Evolutionary conservation across 371 early-diverging fungal species (phyloP), one percentile per base, ranked within the genome.

Genomic region (Syncephalastrum racemosum): DNA sequence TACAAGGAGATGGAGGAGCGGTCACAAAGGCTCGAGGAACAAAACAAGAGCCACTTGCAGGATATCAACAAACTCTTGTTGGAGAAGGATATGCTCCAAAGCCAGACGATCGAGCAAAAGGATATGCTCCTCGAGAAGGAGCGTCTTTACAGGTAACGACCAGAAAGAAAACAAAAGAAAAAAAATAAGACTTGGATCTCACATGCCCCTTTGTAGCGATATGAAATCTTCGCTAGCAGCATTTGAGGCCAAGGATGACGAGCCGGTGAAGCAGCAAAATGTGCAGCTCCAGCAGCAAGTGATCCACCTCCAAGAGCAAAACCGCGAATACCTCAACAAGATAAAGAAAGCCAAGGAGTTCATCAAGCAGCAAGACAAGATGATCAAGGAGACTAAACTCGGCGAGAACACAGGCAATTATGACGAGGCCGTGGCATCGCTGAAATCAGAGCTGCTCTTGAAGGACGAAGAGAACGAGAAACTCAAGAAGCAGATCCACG

Each of bases 321-420:
- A 86, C 40, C 67, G 76, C 25, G 87, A 87, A 40, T 52, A 75
- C 5, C 78, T 77, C 45, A 27, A 71, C 60, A 82, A 77, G 61
- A 62, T 90, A 36, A 87, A 87, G 62, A 88, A 86, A 58, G 88
- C 91, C 13, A 89, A 89, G 67, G 90, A 89, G 60, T 66, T 77
- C 56, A 67, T 71, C 23, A 64, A 77, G 63, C 81, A 83, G 18
- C 87, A 85, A 77, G 84, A 88, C 48, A 80, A 84, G 53, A 63
- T 80, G 70, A 52, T 72, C 42, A 67, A 70, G 53, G 65, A 68
- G 36, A 45, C 52, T 14, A 68, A 63, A 59, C 56, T 27, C 1
- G 67, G 53, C 45, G 47, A 51, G 4, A 47, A 20, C 3, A 42
- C 54, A 25, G 66, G 65, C 8, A 66, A 73, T 46, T 83, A 80